A percentile compares a stretch with the other conserved stretches of the same genome.
Conservation (phyloP, 2,329 filamentous ascomycete genomes). For the Aspergillus amoenus region DNA sequence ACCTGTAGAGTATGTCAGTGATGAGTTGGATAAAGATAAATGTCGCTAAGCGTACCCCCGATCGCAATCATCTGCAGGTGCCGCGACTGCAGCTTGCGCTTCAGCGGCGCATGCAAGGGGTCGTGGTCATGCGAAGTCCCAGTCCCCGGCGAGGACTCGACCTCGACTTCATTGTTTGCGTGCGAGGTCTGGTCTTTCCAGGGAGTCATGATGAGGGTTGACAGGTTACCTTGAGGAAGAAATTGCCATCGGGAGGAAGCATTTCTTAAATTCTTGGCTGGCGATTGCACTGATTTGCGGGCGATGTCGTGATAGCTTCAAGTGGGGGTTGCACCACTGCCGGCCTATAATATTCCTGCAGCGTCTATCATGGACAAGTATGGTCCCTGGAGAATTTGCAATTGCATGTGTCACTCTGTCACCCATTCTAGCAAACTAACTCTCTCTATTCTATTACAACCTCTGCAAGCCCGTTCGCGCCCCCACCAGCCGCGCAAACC, state of each 20-base stretch:
- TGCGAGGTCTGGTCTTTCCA: not conserved
- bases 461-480: no score
- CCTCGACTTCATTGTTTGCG: slow-evolving; percentile 1
- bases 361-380: no score
- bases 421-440: no score
- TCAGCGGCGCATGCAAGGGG: slow-evolving; percentile 10
- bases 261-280: not conserved
- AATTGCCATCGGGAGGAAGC: not conserved
- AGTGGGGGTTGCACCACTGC: slow-evolving; percentile 3
- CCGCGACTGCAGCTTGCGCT: slow-evolving; percentile 24
- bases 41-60: slow-evolving; percentile 8
- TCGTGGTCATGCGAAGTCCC: not conserved
- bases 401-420: no score
- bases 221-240: not conserved
- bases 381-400: no score
- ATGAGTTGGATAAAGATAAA: no score
- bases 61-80: slow-evolving; percentile 27
- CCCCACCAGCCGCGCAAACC: no score
- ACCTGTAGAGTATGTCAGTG: slow-evolving; percentile 38
- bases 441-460: no score
- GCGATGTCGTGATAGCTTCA: slow-evolving; percentile 12
- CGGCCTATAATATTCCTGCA: not conserved
- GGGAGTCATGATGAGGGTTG: not conserved
- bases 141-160: not conserved
- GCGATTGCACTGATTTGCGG: slow-evolving; percentile 2